Conservation (phyloP, 352 stramenopile genomes). For the Globisporangium sylvaticum region DNA sequence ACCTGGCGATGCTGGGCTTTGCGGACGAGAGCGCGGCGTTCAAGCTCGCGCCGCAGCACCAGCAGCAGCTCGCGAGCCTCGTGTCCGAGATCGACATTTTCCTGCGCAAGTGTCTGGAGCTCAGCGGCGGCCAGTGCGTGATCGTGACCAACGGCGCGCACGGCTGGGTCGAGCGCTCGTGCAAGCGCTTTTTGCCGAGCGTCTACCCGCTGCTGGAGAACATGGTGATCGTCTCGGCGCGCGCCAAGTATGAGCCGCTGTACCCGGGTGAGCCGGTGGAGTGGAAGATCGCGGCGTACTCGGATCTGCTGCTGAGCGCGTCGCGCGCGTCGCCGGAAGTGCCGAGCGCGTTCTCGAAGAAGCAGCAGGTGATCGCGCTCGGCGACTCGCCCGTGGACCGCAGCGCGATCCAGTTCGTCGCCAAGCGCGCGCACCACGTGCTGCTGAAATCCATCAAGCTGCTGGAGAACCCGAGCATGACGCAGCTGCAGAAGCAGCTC, state of each 20-base stretch:
- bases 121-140: slow-evolving; percentile 29
- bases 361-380: slow-evolving; percentile 65
- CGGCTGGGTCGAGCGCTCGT: slow-evolving; percentile 76
- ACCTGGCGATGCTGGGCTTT: slow-evolving; percentile 61
- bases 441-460: slow-evolving; percentile 80
- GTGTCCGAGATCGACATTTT: slow-evolving; percentile 39
- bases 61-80: slow-evolving; percentile 30
- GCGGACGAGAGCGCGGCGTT: slow-evolving; percentile 45
- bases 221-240: slow-evolving; percentile 66
- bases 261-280: slow-evolving; percentile 63
- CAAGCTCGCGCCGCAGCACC: slow-evolving; percentile 23
- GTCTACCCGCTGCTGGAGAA: slow-evolving; percentile 47
- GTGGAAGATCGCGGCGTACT: slow-evolving; percentile 79
- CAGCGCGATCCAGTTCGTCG: slow-evolving; percentile 67
- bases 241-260: slow-evolving; percentile 50
- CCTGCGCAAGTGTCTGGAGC: slow-evolving; percentile 41
- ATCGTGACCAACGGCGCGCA: slow-evolving; percentile 72
- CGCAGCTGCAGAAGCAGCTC: slow-evolving; percentile 70
- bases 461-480: slow-evolving; percentile 70
- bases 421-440: slow-evolving; percentile 35
- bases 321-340: slow-evolving; percentile 15
- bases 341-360: slow-evolving; percentile 21
- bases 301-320: slow-evolving; percentile 42
- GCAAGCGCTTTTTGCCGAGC: slow-evolving; percentile 61
- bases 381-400: slow-evolving; percentile 72